phyloP scores from a whole-genome alignment of 2,329 filamentous ascomycete species.

The Teratosphaeria viscida region DNA sequence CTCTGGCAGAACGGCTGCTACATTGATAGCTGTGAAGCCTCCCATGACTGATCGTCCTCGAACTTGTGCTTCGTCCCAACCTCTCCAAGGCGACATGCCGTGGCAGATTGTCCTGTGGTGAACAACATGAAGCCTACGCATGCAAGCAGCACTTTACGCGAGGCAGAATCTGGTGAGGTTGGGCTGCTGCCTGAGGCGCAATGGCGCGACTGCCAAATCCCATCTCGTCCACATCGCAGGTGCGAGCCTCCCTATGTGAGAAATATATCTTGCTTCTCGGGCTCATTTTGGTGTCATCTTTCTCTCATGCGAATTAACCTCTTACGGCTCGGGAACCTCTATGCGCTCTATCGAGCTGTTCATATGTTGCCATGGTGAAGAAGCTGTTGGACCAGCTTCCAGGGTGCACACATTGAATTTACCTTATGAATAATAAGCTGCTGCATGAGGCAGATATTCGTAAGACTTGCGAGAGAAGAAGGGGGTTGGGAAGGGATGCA shows the following conservation, averaged over 20 bases:
- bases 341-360: background rate
- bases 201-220: background rate
- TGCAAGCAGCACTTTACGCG: background rate
- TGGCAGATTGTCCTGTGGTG: background rate
- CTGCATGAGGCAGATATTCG: background rate
- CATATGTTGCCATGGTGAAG: background rate
- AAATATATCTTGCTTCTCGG: background rate
- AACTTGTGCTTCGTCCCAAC: conserved; percentile 4
- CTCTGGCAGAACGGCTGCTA: background rate
- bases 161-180: background rate
- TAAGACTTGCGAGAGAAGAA: background rate
- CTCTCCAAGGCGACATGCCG: conserved; percentile 6
- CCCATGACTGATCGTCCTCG: background rate
- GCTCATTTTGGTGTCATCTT: background rate
- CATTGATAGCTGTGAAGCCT: conserved; percentile 8
- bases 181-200: background rate
- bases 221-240: background rate
- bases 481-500: background rate
- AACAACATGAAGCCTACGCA: background rate
- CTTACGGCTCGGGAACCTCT: background rate
- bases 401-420: no score
- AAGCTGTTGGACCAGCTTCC: background rate
- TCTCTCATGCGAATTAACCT: background rate
- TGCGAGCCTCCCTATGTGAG: background rate
- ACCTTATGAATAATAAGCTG: no score